Evolutionary conservation across 768 basidiomycete genomes (phyloP).

Genomic region (Udeniomyces megalosporus): DNA sequence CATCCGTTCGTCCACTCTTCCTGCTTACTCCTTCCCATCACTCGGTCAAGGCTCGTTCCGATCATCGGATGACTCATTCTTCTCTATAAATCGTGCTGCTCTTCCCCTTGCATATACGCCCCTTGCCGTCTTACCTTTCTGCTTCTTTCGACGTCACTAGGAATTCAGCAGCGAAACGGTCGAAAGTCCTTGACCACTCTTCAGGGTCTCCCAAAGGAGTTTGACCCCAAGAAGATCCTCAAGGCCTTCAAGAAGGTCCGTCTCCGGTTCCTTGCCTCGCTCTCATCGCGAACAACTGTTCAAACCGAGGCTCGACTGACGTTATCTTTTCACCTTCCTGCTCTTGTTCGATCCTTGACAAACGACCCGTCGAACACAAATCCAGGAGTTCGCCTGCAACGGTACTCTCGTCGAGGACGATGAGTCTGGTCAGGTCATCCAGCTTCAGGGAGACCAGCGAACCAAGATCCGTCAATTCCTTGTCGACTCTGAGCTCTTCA

Average conservation of each 20-base stretch:
- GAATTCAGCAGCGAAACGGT: constrained; percentile 98
- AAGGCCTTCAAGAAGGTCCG: constrained; percentile 96
- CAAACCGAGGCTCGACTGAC: too few species aligned
- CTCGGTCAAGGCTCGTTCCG: too few species aligned
- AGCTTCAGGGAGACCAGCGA: constrained; percentile 96
- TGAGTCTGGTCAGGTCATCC: constrained; percentile 91
- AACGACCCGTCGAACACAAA: neutral
- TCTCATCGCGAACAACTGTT: too few species aligned
- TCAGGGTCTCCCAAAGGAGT: constrained; percentile 86
- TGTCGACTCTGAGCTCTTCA: constrained; percentile 36
- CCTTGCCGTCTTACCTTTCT: neutral
- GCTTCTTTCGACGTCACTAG: constrained; percentile 13
- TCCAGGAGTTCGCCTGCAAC: constrained; percentile 98
- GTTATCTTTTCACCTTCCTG: neutral
- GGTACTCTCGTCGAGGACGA: constrained; percentile 90
- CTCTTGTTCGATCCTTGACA: neutral
- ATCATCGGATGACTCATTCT: too few species aligned
- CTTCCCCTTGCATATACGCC: neutral
- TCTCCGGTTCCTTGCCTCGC: too few species aligned
- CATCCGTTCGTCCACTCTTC: constrained; percentile 30
- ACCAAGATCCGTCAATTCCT: constrained; percentile 79
- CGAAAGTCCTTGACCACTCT: constrained; percentile 95
- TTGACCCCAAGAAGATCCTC: constrained; percentile 92
- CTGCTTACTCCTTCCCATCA: too few species aligned
- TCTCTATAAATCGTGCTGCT: neutral